Evolutionary conservation across 768 basidiomycete genomes (phyloP).

Genomic region (Myochromella boudieri): DNA sequence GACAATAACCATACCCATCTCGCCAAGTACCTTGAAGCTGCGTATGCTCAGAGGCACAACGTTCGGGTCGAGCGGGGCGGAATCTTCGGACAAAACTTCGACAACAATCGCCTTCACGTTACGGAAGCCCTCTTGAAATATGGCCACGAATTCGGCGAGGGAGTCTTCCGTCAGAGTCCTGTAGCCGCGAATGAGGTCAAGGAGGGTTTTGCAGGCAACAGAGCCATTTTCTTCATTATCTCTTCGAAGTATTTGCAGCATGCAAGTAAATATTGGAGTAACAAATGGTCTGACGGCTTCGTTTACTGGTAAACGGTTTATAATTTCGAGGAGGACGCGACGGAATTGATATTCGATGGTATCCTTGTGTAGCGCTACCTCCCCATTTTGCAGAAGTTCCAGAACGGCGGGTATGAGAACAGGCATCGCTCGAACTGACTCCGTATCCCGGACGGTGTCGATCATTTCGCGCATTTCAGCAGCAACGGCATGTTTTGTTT

Average conservation of each 20-base stretch:
- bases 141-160: slow-evolving; percentile 74
- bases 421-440: slow-evolving; percentile 66
- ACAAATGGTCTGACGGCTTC: slow-evolving; percentile 76
- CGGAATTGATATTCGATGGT: slow-evolving; percentile 79
- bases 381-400: slow-evolving; percentile 68
- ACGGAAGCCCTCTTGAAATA: slow-evolving; percentile 76
- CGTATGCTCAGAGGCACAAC: slow-evolving; percentile 66
- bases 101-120: slow-evolving; percentile 74
- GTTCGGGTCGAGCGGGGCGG: slow-evolving; percentile 52
- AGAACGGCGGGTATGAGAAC: slow-evolving; percentile 74
- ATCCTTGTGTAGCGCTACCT: slow-evolving; percentile 67
- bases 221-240: slow-evolving; percentile 98
- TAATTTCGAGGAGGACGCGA: slow-evolving; percentile 81
- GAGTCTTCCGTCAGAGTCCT: slow-evolving; percentile 71
- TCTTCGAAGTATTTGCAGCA: slow-evolving; percentile 79
- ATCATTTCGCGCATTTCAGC: slow-evolving; percentile 80
- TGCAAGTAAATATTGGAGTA: slow-evolving; percentile 67
- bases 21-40: slow-evolving; percentile 92
- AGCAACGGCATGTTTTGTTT: slow-evolving; percentile 67
- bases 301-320: slow-evolving; percentile 82
- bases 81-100: slow-evolving; percentile 73
- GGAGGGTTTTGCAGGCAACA: slow-evolving; percentile 85
- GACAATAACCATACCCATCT: slow-evolving; percentile 91
- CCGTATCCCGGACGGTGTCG: slow-evolving; percentile 75
- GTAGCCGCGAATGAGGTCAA: slow-evolving; percentile 83